phyloP scores from a whole-genome alignment of 306 rosid genomes.

The Casuarina cunninghamiana region DNA sequence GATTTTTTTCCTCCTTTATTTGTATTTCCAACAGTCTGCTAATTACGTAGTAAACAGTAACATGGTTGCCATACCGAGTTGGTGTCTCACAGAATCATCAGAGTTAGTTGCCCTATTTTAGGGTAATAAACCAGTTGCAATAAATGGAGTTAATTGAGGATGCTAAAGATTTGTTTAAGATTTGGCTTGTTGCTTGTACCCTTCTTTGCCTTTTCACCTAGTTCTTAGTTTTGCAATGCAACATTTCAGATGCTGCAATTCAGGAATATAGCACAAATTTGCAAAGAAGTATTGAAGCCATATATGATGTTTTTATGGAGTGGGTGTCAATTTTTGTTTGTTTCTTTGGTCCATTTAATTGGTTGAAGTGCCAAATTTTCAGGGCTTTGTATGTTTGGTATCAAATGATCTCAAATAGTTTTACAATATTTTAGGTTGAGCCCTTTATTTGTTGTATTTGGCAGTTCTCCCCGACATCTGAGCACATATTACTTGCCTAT shows the following conservation, averaged over 20 bases:
- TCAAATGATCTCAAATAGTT: constrained; percentile 3
- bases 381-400: neutral
- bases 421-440: constrained; percentile 16
- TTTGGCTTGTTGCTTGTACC: neutral
- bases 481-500: constrained; percentile 68
- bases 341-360: constrained; percentile 6
- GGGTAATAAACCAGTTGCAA: neutral
- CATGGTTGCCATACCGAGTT: neutral
- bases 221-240: neutral
- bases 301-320: neutral
- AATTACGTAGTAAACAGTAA: neutral
- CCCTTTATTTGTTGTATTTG: constrained; percentile 33
- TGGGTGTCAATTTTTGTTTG: neutral
- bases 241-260: neutral
- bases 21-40: neutral
- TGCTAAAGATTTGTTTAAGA: neutral
- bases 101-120: neutral
- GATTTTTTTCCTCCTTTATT: neutral
- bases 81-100: neutral
- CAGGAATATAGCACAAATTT: neutral
- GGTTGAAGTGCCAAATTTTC: neutral
- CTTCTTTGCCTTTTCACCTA: neutral
- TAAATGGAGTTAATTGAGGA: neutral
- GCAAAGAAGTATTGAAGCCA: neutral
- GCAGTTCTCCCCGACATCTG: constrained; percentile 58